These are phyloP conservation scores for Boechera divaricarpa DNA, from an alignment of 345 rosid genomes.

Conservation along the genomic window DNA sequence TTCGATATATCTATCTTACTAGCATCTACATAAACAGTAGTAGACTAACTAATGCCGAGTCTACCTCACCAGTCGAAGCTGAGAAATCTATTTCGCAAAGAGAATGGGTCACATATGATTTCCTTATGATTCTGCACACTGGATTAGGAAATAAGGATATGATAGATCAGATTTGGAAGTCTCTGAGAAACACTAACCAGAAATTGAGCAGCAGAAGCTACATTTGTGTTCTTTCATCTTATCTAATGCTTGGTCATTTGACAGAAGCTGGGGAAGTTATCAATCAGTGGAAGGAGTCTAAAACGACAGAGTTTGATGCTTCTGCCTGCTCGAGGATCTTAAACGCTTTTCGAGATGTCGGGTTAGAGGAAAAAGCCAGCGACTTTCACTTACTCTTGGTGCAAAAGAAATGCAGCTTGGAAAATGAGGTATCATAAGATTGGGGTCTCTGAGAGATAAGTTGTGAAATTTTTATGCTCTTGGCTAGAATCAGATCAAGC, in stretches of 20 bases:
- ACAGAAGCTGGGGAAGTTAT: conserved; percentile 77
- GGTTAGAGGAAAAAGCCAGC: conserved; percentile 57
- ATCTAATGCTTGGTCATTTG: conserved; percentile 71
- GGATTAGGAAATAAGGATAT: conserved; percentile 76
- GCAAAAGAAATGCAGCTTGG: conserved; percentile 49
- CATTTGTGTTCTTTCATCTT: conserved; percentile 72
- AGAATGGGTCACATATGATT: conserved; percentile 92
- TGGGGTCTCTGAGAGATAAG: conserved; percentile 12
- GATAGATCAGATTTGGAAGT: conserved; percentile 90
- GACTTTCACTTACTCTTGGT: conserved; percentile 58
- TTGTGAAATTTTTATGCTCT: background rate
- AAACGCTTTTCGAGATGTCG: conserved; percentile 56
- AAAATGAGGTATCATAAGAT: conserved; percentile 25
- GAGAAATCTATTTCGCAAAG: conserved; percentile 71
- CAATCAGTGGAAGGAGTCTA: conserved; percentile 81
- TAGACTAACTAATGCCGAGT: conserved; percentile 53
- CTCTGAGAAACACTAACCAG: conserved; percentile 80
- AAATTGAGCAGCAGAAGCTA: conserved; percentile 85
- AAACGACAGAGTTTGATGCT: conserved; percentile 60
- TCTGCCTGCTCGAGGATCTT: conserved; percentile 64
- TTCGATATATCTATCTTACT: conserved; percentile 57
- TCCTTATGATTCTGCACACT: conserved; percentile 75
- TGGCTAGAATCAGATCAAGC: conserved; percentile 13
- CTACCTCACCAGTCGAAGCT: conserved; percentile 58
- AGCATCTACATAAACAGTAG: conserved; percentile 63